Conservation (phyloP, 306 rosid species). For the Gillenia trifoliata region DNA sequence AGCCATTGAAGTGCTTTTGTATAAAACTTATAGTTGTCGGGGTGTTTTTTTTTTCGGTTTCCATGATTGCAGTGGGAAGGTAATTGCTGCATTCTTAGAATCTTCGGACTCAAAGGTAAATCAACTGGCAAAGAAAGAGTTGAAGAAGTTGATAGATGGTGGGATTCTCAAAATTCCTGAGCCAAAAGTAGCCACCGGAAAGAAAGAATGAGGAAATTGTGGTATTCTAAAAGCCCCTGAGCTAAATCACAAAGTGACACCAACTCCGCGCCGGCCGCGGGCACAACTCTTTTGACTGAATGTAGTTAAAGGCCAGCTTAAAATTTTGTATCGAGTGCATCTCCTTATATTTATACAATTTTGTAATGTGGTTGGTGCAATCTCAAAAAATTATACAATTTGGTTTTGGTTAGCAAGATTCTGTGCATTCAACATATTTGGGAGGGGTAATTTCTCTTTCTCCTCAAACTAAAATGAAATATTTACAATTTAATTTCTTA, state of each 20-base stretch:
- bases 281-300: not conserved
- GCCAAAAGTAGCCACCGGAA: not conserved
- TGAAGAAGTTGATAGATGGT: conserved; percentile 61
- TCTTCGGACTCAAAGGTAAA: conserved; percentile 54
- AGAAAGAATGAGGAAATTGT: not conserved
- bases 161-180: conserved; percentile 50
- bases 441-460: too few relatives aligned
- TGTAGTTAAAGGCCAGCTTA: not conserved
- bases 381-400: not conserved
- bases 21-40: not conserved
- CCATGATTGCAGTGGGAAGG: conserved; percentile 66
- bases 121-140: conserved; percentile 49
- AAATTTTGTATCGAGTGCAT: not conserved
- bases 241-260: not conserved
- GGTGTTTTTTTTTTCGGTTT: not conserved
- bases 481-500: too few relatives aligned
- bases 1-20: not conserved
- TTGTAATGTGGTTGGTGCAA: not conserved
- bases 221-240: not conserved
- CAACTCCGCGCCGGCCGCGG: not conserved
- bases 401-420: not conserved
- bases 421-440: not conserved
- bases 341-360: not conserved
- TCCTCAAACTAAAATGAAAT: too few relatives aligned
- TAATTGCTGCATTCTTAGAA: conserved; percentile 71